Base-by-base conservation (phyloP, 257 asterid genomes). In the Nicotiana tabacum region DNA sequence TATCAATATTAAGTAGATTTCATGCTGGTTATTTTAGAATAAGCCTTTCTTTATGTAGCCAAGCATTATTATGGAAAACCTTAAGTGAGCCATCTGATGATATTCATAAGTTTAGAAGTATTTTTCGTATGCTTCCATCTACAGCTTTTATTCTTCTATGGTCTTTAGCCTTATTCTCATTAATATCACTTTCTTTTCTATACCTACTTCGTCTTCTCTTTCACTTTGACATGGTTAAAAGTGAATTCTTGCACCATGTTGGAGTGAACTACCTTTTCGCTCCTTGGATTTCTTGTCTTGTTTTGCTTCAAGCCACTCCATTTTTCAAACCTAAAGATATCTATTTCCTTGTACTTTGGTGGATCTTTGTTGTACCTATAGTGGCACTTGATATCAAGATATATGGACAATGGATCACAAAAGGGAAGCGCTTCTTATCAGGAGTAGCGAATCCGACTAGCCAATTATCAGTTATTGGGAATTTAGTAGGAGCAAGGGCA, bases 11-110 rank as follows among this genome's bases (percentile, higher is more conserved):
- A 8, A 78, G 82, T 2, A 86, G 86, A 29, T 37, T 88, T 18
- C 92, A 87, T 67, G 91, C 89, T 4, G 92, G 91, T 37, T 89
- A 87, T 80, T 91, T 91, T 85, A 85, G 89, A 78, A 88, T 91
- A 77, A 84, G 87, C 35, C 82, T 91, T 21, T 82, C 92, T 30
- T 37, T 82, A 10, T 87, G 90, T 13, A 82, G 83, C 66, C 93
- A 91, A 82, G 91, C 87, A 1, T 78, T 90, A 56, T 82, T 89
- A 10, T 91, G 94, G 94, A 89, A 85, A 48, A 89, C 86, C 2
- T 78, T 90, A 51, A 55, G 56, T n/a, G 83, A 87, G 27, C 83
- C 77, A 53, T 62, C 83, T 15, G 83, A 69, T 27, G 80, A 13
- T 66, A 82, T 48, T 17, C 85, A 35, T 80, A 70, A 16, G 17